Conservation (phyloP, 495 filamentous ascomycete species). For the Aspergillus ellipticus region DNA sequence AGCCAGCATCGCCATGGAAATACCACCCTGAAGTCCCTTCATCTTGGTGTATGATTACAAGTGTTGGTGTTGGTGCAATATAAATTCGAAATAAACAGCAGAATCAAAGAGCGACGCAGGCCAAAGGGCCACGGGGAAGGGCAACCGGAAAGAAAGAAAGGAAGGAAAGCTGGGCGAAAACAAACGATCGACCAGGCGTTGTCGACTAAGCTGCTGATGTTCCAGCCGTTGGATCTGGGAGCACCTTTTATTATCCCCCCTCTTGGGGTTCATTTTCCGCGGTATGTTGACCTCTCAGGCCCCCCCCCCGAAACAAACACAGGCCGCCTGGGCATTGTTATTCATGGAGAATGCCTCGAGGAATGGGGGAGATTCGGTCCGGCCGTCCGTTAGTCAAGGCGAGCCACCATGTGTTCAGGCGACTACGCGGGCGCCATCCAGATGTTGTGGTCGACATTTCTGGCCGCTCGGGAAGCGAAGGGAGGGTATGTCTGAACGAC, state of each 20-base stretch:
- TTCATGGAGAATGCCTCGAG: neutral
- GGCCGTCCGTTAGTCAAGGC: neutral
- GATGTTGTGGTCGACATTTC: neutral
- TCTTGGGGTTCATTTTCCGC: neutral
- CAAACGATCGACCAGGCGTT: slow-evolving; percentile 7
- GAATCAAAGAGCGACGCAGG: slow-evolving; percentile 29
- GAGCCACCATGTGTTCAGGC: neutral
- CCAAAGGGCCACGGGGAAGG: slow-evolving; percentile 3
- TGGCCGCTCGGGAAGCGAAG: neutral
- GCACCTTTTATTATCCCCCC: slow-evolving; percentile 19
- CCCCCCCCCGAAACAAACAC: slow-evolving; percentile 7
- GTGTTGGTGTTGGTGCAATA: slow-evolving; percentile 10
- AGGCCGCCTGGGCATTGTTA: slow-evolving; percentile 9
- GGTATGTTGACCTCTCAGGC: slow-evolving; percentile 10
- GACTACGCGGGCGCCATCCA: neutral
- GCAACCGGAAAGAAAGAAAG: neutral
- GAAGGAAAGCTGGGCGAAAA: neutral
- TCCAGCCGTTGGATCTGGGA: neutral
- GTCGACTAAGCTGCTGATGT: neutral
- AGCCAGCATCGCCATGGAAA: slow-evolving; percentile 39
- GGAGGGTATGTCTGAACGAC: neutral
- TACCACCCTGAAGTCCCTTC: slow-evolving; percentile 40
- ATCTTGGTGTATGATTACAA: slow-evolving; percentile 20
- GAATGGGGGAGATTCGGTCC: neutral
- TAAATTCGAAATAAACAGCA: neutral